Evolutionary conservation across 2,329 filamentous ascomycete species (phyloP).

Genomic region (Fusarium citri): DNA sequence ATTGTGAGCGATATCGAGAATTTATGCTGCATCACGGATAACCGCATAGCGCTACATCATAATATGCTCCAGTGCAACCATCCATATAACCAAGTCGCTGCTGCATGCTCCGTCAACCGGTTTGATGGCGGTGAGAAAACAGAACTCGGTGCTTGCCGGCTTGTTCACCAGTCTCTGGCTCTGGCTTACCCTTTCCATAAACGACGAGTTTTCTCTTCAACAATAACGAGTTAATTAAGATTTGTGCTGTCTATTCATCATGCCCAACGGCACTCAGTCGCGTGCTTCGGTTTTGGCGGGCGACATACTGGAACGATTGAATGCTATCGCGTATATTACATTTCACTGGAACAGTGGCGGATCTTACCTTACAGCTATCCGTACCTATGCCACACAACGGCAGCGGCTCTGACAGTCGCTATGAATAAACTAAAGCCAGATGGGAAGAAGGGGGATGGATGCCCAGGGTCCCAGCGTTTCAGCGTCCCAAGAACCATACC

Average conservation of each 20-base stretch:
- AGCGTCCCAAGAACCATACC: constrained; percentile 26
- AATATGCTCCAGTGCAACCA: background rate
- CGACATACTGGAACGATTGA: background rate
- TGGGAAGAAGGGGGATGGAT: constrained; percentile 8
- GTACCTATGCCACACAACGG: constrained; percentile 23
- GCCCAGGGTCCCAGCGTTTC: constrained; percentile 26
- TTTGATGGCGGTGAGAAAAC: background rate
- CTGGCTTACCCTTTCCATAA: background rate
- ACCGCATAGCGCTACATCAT: background rate
- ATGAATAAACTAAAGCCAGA: constrained; percentile 21
- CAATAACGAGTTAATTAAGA: background rate
- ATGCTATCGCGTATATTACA: constrained; percentile 3
- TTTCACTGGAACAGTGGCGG: constrained; percentile 7
- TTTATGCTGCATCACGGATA: background rate
- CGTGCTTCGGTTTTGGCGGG: background rate
- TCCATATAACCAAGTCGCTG: background rate
- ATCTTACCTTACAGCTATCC: constrained; percentile 18
- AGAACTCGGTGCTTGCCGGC: background rate
- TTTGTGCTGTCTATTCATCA: background rate
- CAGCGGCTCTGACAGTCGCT: constrained; percentile 26
- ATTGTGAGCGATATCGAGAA: background rate
- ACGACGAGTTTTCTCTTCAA: background rate
- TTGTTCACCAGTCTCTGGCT: background rate
- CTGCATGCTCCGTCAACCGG: background rate
- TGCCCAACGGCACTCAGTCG: background rate